phyloP scores from a whole-genome alignment of 208 protist species.

The Blastocrithidia nonstop region DNA sequence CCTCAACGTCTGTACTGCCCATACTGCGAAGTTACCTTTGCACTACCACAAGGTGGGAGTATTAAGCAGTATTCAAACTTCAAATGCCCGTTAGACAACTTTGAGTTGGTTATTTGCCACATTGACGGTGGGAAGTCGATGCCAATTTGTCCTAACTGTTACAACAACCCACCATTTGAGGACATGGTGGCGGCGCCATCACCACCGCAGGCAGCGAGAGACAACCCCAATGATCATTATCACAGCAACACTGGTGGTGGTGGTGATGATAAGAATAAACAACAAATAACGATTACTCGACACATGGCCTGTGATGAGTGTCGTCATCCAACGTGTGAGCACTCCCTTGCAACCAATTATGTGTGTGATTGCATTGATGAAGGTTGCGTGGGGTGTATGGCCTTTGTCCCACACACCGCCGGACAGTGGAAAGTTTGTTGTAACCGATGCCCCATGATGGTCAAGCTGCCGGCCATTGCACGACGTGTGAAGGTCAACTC shows the following conservation, averaged over 20 bases:
- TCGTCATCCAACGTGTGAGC: conserved; percentile 83
- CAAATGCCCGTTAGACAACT: conserved; percentile 86
- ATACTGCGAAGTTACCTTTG: conserved; percentile 87
- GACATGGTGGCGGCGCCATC: no score
- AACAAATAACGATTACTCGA: no score
- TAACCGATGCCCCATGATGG: conserved; percentile 81
- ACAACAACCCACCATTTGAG: conserved; percentile 90
- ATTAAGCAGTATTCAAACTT: conserved; percentile 81
- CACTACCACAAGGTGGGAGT: conserved; percentile 66
- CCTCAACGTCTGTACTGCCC: conserved; percentile 87
- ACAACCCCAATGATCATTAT: no score
- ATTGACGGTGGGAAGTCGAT: conserved; percentile 81
- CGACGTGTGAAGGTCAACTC: conserved; percentile 60
- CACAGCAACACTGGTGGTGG: no score
- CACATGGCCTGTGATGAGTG: conserved; percentile 87
- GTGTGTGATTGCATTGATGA: conserved; percentile 74
- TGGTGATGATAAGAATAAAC: no score
- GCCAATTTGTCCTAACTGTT: conserved; percentile 88
- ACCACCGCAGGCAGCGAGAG: no score
- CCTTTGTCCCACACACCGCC: conserved; percentile 68
- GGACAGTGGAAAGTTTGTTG: conserved; percentile 83
- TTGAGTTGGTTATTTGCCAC: conserved; percentile 86
- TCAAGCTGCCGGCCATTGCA: conserved; percentile 66
- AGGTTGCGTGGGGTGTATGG: conserved; percentile 63
- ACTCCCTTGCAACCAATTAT: conserved; percentile 76